These are phyloP conservation scores for Botryosphaeria dothidea DNA, from an alignment of 2,329 filamentous ascomycete species.

Conservation along the genomic window DNA sequence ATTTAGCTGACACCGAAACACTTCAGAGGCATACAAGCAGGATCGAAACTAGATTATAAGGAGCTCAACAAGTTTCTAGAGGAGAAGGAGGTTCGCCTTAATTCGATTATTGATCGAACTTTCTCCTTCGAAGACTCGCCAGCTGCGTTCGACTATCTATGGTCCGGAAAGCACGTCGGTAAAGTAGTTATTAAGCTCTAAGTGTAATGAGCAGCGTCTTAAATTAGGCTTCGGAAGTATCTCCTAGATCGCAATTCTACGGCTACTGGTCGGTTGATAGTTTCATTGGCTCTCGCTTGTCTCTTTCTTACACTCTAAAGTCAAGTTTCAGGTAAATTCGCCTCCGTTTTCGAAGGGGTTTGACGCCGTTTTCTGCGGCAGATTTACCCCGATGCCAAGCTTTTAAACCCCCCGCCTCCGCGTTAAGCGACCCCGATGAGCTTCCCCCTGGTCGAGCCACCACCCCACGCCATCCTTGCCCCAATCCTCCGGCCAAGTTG, in stretches of 20 bases:
- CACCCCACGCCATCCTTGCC: not conserved
- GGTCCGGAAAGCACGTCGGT: constrained; percentile 37
- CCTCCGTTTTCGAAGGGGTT: not conserved
- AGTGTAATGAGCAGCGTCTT: not conserved
- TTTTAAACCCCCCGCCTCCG: not conserved
- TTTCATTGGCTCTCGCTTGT: no score
- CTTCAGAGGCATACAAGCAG: constrained; percentile 56
- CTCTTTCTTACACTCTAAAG: not conserved
- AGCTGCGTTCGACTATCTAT: constrained; percentile 37
- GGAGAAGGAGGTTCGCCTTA: constrained; percentile 32
- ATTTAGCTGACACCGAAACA: no score
- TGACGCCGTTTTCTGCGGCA: not conserved
- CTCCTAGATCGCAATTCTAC: no score
- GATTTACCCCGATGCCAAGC: not conserved
- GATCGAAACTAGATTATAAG: constrained; percentile 54
- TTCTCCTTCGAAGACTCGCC: constrained; percentile 26
- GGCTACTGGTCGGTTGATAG: no score
- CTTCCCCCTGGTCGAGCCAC: not conserved
- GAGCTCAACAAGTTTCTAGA: constrained; percentile 36
- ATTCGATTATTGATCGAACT: constrained; percentile 34
- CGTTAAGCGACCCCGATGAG: not conserved
- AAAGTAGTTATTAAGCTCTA: constrained; percentile 28
- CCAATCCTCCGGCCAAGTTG: not conserved
- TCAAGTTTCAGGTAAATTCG: not conserved
- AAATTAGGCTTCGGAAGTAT: no score